Evolutionary conservation across 2,329 filamentous ascomycete species (phyloP).

Genomic region (Pseudogymnoascus sp.): DNA sequence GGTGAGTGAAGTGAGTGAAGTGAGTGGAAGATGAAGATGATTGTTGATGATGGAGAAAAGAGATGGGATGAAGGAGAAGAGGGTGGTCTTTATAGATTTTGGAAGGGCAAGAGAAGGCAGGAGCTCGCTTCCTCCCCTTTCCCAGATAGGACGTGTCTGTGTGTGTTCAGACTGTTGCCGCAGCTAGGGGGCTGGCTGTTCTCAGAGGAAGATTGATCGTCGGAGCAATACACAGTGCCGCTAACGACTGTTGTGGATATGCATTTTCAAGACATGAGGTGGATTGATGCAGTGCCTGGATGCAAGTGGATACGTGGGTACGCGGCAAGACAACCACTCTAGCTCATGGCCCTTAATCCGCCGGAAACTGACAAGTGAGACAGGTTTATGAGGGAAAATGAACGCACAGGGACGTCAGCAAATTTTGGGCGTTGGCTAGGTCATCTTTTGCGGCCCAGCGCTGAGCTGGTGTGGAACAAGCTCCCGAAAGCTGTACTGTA

Average conservation of each 20-base stretch:
- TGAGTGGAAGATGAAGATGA: neutral
- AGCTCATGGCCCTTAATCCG: neutral
- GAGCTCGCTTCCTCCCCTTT: neutral
- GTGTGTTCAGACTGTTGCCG: neutral
- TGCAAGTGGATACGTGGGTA: neutral
- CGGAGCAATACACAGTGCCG: neutral
- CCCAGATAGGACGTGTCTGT: neutral
- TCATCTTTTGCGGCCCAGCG: neutral
- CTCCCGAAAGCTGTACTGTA: neutral
- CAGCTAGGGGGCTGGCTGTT: neutral
- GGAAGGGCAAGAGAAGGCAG: neutral
- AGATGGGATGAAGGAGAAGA: neutral
- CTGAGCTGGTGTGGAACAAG: neutral
- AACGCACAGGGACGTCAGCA: neutral
- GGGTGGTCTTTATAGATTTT: slow-evolving; percentile 6
- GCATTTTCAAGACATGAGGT: neutral
- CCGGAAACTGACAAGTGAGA: slow-evolving; percentile 6
- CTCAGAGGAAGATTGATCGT: neutral
- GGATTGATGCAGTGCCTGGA: neutral
- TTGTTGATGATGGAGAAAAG: neutral
- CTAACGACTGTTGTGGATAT: neutral
- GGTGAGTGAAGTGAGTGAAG: slow-evolving; percentile 5
- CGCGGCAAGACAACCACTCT: neutral
- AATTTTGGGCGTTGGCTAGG: neutral
- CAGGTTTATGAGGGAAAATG: neutral